Conservation (phyloP, 192 early-diverging fungal species). For the Fimicolochytrium jonesii region DNA sequence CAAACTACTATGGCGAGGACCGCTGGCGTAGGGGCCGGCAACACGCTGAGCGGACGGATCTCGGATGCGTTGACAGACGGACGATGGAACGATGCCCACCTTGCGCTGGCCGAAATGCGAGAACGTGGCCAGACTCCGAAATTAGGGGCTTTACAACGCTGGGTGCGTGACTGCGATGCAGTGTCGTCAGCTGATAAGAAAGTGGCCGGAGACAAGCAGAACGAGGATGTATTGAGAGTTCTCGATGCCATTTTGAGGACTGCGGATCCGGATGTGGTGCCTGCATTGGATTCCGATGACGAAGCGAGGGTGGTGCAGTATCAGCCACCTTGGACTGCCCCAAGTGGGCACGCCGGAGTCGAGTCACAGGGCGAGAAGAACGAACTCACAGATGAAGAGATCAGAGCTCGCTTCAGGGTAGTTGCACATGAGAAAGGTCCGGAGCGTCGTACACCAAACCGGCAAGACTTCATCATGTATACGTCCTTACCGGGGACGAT, state of each 20-base stretch:
- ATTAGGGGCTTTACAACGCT: conserved; percentile 60
- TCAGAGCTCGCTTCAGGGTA: conserved; percentile 47
- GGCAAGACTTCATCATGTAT: conserved; percentile 56
- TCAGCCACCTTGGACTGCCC: conserved; percentile 24
- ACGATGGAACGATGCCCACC: conserved; percentile 55
- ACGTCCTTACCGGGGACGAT: conserved; percentile 54
- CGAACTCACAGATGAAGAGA: too few species aligned
- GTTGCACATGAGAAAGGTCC: conserved; percentile 50
- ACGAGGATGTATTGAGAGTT: conserved; percentile 48
- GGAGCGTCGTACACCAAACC: conserved; percentile 56
- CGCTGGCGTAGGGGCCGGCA: conserved; percentile 20
- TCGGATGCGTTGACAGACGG: conserved; percentile 47
- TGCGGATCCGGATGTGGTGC: conserved; percentile 52
- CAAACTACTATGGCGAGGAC: conserved; percentile 38
- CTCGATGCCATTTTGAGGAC: conserved; percentile 63
- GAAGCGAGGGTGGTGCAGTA: conserved; percentile 2
- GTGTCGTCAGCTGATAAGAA: conserved; percentile 44
- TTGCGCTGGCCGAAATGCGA: conserved; percentile 51
- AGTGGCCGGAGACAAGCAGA: conserved; percentile 19
- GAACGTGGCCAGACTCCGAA: conserved; percentile 41
- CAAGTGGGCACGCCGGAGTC: too few species aligned
- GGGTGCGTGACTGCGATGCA: conserved; percentile 71
- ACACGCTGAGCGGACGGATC: conserved; percentile 42
- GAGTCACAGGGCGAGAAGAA: too few species aligned
- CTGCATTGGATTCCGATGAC: neutral